Evolutionary conservation across 2,329 filamentous ascomycete genomes (phyloP), one percentile per base, ranked within the genome.

Genomic region (Fusarium fracticaudum): DNA sequence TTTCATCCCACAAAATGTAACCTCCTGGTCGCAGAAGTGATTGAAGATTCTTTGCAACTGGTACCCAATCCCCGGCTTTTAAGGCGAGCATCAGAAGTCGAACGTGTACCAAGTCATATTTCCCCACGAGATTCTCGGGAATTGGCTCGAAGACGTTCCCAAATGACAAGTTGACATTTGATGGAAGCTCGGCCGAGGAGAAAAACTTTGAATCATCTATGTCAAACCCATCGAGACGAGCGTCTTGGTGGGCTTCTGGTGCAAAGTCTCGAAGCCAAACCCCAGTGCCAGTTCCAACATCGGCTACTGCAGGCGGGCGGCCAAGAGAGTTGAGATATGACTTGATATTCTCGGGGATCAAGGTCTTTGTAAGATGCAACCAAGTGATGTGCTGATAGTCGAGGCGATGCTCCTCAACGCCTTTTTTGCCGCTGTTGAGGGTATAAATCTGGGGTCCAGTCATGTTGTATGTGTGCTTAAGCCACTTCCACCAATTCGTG

Each of bases 1-100:
- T 58, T 11, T 67, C 64, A 5, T 65, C 64, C 64, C 60, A 67
- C 37, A 65, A 15, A 15, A 67, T 44, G 35, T 59, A 67, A 7
- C 60, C 64, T 10, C 60, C 64, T 7, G 60, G 60, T 15, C n/a
- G 31, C 10, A 67, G 12, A 20, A 67, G 33, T 20, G 45, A 59
- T 17, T 31, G n/a, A 8, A 67, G 38, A 3, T 53, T 67, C 15
- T 17, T 22, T 4, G 60, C 64, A 13, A 48, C 64, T 12, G 51
- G 33, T 8, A 44, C 20, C 64, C 60, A 67, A 20, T 65, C 60
- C 4, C 6, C 44, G 2, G 60, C 45, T 14, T 65, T 67, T 4
- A 67, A 6, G 1, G 64, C 60, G 17, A 59, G 35, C 64, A 67
- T 58, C 7, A 65, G 8, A 22, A 67, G 64, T 11, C 64, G 38